Base-by-base conservation (phyloP, 2,329 filamentous ascomycete genomes). In the Trematosphaeria pertusa region DNA sequence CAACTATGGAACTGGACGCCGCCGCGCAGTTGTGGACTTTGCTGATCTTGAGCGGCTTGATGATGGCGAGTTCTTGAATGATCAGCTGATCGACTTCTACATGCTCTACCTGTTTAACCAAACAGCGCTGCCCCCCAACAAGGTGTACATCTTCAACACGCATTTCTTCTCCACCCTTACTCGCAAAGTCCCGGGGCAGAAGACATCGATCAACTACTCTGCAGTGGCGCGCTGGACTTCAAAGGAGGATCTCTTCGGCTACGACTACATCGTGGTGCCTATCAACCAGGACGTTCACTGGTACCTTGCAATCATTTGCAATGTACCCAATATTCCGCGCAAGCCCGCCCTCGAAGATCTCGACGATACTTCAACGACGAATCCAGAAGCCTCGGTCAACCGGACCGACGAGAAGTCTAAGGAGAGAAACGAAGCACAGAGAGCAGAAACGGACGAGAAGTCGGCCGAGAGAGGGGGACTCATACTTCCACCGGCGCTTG, bases 261-360 rank as follows among this genome's bases (percentile, higher is more conserved):
- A 89, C 59, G 90, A 96, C 65, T 97, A 92, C 68, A 86, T 97
- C 48, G 81, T 97, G 9, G 88, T 99, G 5, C 94, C 94, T 0
- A 90, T 99, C 68, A 95, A 96, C 61, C 89, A 97, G 65, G 78
- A 84, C 15, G 44, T 52, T 1, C 94, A 99, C 71, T 99, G 95
- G 94, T 97, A 94, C 72, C 77, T 97, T 56, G 91, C 91, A 6
- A 93, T 99, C 45, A 93, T 99, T 41, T 96, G 91, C 80, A 96
- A 99, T 62, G 81, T 93, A 2, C 82, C 84, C 3, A 85, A 81
- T 40, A 78, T 94, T n/a, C 56, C 61, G 21, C 69, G 73, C 24
- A 70, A 65, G 24, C 53, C 56, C 5, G 48, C 62, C 14, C 20
- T 52, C 11, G 50, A 50, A 31, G 34, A 57, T 11, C 40, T 53